Evolutionary conservation across 306 rosid genomes (phyloP), one percentile per base, ranked within the genome.

Genomic region (Trifolium dubium): DNA sequence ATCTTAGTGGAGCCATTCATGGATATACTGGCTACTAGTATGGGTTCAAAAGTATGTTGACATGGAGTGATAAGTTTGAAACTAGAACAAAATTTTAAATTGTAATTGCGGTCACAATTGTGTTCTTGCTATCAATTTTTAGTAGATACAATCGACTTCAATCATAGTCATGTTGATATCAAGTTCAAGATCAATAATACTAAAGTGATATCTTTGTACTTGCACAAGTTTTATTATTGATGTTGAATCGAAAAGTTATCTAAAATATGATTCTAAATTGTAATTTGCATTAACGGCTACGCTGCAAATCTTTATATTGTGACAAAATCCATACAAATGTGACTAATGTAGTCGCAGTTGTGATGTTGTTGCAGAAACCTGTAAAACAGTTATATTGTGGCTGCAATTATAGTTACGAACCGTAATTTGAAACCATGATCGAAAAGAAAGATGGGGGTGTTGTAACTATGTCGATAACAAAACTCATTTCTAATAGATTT

Each of bases 1-100:
- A 82, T 85, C 67, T 74, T 88, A 82, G 86, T 85, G 82, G 88
- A 85, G 79, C 90, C 89, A 77, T 82, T 79, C 75, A 82, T 83
- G 40, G 79, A 81, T 73, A 73, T 85, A 84, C 12, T 88, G 63
- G 68, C 10, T 35, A 83, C 79, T 77, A n/a, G 66, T 87, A 67
- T 84, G 90, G 89, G 84, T 84, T 28, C 83, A 84, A 81, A 83
- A 68, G 17, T 53, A 66, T 77, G 81, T 77, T 44, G 53, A 81
- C 76, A 79, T 67, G 54, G 84, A 86, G 74, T 85, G 83, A 86
- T 72, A 82, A 71, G 17, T 72, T 79, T 82, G 88, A 88, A 85
- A 83, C 76, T 75, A 76, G 8, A 82, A 69, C n/a, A 28, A 23
- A 10, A 5, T 29, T 30, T 58, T 30, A 59, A 59, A 59, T 14